phyloP scores from a whole-genome alignment of 495 filamentous ascomycete species.

The Aspergillus ellipticus region DNA sequence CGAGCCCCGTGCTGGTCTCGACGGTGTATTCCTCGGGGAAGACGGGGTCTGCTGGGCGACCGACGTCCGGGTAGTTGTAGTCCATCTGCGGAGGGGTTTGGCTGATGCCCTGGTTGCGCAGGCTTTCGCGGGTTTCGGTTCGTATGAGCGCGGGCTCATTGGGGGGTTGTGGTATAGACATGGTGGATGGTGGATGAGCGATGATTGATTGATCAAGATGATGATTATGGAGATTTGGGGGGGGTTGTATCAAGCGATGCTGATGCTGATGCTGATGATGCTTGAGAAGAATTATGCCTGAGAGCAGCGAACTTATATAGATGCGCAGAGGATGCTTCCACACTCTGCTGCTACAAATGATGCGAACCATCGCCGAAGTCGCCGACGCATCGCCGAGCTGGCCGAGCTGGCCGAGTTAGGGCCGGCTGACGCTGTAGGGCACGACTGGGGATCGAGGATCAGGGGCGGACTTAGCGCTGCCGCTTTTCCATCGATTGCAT shows the following conservation, averaged over 20 bases:
- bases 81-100: conserved; percentile 20
- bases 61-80: conserved; percentile 27
- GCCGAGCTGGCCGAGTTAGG: background rate
- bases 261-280: background rate
- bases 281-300: too few relatives aligned
- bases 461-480: too few relatives aligned
- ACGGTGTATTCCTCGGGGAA: conserved; percentile 34
- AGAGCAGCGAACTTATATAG: background rate
- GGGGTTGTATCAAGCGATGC: too few relatives aligned
- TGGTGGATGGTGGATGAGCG: too few relatives aligned
- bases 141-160: background rate
- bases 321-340: too few relatives aligned
- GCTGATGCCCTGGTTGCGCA: conserved; percentile 19
- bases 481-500: too few relatives aligned
- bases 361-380: background rate
- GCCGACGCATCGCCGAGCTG: conserved; percentile 1
- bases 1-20: conserved; percentile 30
- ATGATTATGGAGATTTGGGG: too few relatives aligned
- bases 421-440: background rate
- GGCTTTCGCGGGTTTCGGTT: conserved; percentile 23
- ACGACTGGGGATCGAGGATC: too few relatives aligned
- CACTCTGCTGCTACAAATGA: too few relatives aligned
- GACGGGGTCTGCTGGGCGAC: conserved; percentile 17
- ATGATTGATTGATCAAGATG: too few relatives aligned
- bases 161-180: background rate